Conservation (phyloP, 2,329 filamentous ascomycete genomes). For the Ophiocordyceps robertsii region DNA sequence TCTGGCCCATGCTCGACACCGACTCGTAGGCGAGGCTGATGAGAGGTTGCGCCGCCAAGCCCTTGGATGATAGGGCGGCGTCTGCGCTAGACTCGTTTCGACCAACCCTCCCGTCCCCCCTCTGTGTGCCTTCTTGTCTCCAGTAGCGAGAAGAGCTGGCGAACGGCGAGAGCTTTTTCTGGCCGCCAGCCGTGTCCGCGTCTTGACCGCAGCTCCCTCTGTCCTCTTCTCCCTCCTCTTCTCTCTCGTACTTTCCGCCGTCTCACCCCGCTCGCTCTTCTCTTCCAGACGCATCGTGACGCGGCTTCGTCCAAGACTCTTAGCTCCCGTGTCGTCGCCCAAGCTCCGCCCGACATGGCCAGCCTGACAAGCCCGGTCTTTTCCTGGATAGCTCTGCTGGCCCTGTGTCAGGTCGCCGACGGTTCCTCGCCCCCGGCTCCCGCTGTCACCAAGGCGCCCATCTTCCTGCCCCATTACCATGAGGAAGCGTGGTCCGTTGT, state of each 20-base stretch:
- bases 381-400: slow-evolving; percentile 12
- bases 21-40: no score
- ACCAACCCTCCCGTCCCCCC: no score
- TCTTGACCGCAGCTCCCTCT: not conserved
- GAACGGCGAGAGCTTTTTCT: not conserved
- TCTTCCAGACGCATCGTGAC: no score
- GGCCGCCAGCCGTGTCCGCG: not conserved
- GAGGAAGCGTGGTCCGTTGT: slow-evolving; percentile 28
- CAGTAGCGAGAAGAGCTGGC: not conserved
- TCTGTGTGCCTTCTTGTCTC: not conserved
- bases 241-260: not conserved
- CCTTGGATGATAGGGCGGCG: slow-evolving; percentile 1
- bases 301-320: no score
- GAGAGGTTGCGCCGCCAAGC: slow-evolving; percentile 4
- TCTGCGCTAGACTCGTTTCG: slow-evolving; percentile 5
- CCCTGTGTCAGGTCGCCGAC: slow-evolving; percentile 8
- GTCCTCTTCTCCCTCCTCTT: not conserved
- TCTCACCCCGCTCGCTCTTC: not conserved
- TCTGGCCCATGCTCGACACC: not conserved
- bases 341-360: not conserved
- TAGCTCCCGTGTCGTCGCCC: no score
- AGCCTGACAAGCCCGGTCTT: not conserved
- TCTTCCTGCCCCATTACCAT: slow-evolving; percentile 30
- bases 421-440: slow-evolving; percentile 6
- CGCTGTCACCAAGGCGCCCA: slow-evolving; percentile 25